Base-by-base conservation (phyloP, 192 early-diverging fungal species). In the Gonapodya prolifera region DNA sequence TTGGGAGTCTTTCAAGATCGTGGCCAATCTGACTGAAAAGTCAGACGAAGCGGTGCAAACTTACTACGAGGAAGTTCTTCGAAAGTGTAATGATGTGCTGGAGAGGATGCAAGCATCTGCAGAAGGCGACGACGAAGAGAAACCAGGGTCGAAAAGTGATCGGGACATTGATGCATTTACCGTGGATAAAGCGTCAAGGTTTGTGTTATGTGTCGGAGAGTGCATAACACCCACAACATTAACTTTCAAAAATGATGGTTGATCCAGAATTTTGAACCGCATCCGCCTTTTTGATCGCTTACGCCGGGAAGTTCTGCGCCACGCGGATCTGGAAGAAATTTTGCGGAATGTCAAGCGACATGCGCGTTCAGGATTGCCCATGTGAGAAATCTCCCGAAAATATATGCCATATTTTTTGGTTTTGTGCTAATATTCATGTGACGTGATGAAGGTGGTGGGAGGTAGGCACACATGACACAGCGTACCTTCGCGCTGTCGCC, bases 1-100 rank as follows among this genome's bases (percentile, higher is more conserved):
- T 35, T 95, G 93, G 93, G 82, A 81, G 0, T 82, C 85, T 1
- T 94, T 95, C 83, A 91, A 89, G 70, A 88, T 90, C 69, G 79
- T 94, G 16, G 82, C 91, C 35, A 87, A 89, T 34, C 75, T 95
- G 32, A 77, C 80, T 16, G 84, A 85, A 69, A 92, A 93, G 81
- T 80, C 91, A 1, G 88, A 89, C 74, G 90, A 92, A 29, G 86
- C 86, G 1, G 81, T 95, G 75, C 89, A 91, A 61, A 82, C 82
- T 2, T 89, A 92, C 79, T 90, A 85, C 75, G 75, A 84, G 32
- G 86, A 90, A 34, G 80, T 92, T 0, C 83, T 92, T 71, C 71
- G 71, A 34, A 80, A 85, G 28, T 93, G 89, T 45, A 85, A 89
- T 70, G 89, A 91, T 73, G 83, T 91, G 17, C 78, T 91, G 13